Evolutionary conservation across 495 filamentous ascomycete species (phyloP).

Genomic region (Penicillium crystallinum): DNA sequence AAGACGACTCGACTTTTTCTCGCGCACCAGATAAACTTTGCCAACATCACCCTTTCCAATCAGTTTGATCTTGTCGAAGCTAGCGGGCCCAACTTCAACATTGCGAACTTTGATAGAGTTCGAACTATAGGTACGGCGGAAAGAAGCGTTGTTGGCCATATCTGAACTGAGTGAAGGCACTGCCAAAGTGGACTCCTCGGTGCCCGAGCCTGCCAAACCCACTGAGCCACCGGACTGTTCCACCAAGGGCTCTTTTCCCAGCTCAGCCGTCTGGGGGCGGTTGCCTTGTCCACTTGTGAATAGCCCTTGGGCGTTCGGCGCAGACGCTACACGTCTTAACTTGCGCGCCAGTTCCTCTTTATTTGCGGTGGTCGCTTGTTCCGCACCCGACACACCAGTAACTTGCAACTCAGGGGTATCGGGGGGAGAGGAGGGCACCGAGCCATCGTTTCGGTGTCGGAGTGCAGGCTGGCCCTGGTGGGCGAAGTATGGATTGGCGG

Average conservation of each 20-base stretch:
- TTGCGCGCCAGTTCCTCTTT: slow-evolving; percentile 94
- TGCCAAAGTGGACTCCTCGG: slow-evolving; percentile 39
- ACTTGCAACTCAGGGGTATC: slow-evolving; percentile 79
- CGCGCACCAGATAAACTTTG: slow-evolving; percentile 94
- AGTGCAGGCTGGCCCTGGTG: slow-evolving; percentile 92
- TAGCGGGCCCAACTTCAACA: slow-evolving; percentile 91
- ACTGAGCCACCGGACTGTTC: slow-evolving; percentile 51
- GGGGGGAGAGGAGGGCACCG: slow-evolving; percentile 92
- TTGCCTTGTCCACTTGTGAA: slow-evolving; percentile 67
- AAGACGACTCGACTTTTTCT: slow-evolving; percentile 91
- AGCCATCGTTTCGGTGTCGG: slow-evolving; percentile 90
- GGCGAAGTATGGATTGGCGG: slow-evolving; percentile 95
- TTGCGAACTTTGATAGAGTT: slow-evolving; percentile 98
- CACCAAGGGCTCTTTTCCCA: slow-evolving; percentile 70
- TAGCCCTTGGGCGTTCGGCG: slow-evolving; percentile 92
- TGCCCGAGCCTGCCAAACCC: slow-evolving; percentile 50
- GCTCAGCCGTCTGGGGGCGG: slow-evolving; percentile 72
- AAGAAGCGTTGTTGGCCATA: slow-evolving; percentile 48
- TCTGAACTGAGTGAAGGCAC: slow-evolving; percentile 36
- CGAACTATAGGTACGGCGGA: slow-evolving; percentile 94
- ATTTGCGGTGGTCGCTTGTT: slow-evolving; percentile 71
- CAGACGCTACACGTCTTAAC: slow-evolving; percentile 86
- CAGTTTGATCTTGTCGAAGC: slow-evolving; percentile 99
- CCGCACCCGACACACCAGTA: slow-evolving; percentile 63
- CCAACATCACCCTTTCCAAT: slow-evolving; percentile 98